Evolutionary conservation across 148 eudicot species (phyloP).

Genomic region (Cornus florida): DNA sequence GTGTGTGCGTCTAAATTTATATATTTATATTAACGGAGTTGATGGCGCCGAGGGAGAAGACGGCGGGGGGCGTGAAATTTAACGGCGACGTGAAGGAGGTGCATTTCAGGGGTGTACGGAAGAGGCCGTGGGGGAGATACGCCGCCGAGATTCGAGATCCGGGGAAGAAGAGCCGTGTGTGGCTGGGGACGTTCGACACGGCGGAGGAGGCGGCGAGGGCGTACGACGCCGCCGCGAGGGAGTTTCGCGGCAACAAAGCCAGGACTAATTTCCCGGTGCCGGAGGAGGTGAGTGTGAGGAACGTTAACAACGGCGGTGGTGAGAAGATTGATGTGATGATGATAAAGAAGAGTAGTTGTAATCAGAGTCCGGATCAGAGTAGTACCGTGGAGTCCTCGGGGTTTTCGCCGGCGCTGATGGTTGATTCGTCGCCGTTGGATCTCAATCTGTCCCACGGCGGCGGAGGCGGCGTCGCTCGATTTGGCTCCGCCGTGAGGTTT

Average conservation of each 20-base stretch:
- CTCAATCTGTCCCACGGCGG: slow-evolving; percentile 33
- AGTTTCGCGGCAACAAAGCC: slow-evolving; percentile 71
- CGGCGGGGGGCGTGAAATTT: slow-evolving; percentile 10
- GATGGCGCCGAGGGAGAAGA: slow-evolving; percentile 24
- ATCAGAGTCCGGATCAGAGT: slow-evolving; percentile 49
- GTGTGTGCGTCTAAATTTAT: no score
- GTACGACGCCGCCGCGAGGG: slow-evolving; percentile 73
- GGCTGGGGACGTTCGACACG: slow-evolving; percentile 82
- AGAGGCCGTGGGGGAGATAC: slow-evolving; percentile 74
- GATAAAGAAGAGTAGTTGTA: neutral
- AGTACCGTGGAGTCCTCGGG: slow-evolving; percentile 53
- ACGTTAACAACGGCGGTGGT: no score
- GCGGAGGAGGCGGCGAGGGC: slow-evolving; percentile 75
- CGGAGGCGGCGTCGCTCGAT: neutral
- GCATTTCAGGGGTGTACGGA: slow-evolving; percentile 65
- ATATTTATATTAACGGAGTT: neutral
- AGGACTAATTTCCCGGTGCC: slow-evolving; percentile 56
- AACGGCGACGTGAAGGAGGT: slow-evolving; percentile 22
- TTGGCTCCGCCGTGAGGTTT: neutral
- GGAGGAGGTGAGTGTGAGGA: slow-evolving; percentile 4
- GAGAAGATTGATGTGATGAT: neutral
- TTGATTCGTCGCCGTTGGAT: slow-evolving; percentile 33
- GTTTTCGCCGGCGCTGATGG: slow-evolving; percentile 23
- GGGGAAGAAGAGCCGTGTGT: slow-evolving; percentile 59
- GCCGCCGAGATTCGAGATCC: slow-evolving; percentile 87